A percentile compares a stretch with the other conserved stretches of the same genome.
Evolutionary conservation across 768 basidiomycete genomes (phyloP).

Genomic region (Fistulinella prunicolor): DNA sequence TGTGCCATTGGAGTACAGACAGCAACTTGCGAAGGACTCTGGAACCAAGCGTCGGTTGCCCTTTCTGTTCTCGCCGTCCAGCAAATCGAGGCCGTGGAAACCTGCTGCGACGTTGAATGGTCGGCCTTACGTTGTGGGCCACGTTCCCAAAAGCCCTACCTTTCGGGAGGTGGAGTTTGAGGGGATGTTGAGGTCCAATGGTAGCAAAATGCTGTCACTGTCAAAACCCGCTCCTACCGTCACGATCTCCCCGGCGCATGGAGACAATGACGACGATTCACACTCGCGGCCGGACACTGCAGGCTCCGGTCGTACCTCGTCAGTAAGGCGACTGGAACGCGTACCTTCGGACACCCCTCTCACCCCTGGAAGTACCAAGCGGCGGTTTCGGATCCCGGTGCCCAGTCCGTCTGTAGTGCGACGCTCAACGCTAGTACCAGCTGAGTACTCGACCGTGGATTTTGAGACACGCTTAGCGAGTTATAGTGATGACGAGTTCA

Average conservation of each 20-base stretch:
- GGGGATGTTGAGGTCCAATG: slow-evolving; percentile 58
- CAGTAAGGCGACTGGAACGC: slow-evolving; percentile 26
- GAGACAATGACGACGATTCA: slow-evolving; percentile 32
- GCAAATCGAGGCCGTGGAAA: slow-evolving; percentile 61
- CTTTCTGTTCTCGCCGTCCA: slow-evolving; percentile 57
- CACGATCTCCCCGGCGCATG: slow-evolving; percentile 23
- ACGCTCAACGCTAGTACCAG: slow-evolving; percentile 53
- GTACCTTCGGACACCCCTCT: slow-evolving; percentile 27
- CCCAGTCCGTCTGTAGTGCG: slow-evolving; percentile 51
- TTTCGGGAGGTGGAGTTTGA: slow-evolving; percentile 78
- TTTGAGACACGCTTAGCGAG: slow-evolving; percentile 80
- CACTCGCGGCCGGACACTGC: slow-evolving; percentile 24
- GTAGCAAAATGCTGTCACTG: slow-evolving; percentile 39
- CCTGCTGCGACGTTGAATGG: slow-evolving; percentile 80
- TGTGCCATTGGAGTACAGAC: slow-evolving; percentile 83
- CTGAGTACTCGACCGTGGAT: slow-evolving; percentile 79
- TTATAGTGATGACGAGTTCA: slow-evolving; percentile 47
- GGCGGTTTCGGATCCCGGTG: slow-evolving; percentile 61
- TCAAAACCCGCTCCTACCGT: slow-evolving; percentile 27
- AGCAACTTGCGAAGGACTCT: slow-evolving; percentile 60
- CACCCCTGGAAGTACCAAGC: slow-evolving; percentile 31
- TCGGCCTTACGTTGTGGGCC: slow-evolving; percentile 63
- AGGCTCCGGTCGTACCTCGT: slow-evolving; percentile 11
- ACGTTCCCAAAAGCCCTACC: slow-evolving; percentile 52
- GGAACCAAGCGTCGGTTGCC: slow-evolving; percentile 61